Percentiles rank a stretch among this genome's conserved stretches.
phyloP scores from a whole-genome alignment of 257 asterid species.

The Primulina eburnea region DNA sequence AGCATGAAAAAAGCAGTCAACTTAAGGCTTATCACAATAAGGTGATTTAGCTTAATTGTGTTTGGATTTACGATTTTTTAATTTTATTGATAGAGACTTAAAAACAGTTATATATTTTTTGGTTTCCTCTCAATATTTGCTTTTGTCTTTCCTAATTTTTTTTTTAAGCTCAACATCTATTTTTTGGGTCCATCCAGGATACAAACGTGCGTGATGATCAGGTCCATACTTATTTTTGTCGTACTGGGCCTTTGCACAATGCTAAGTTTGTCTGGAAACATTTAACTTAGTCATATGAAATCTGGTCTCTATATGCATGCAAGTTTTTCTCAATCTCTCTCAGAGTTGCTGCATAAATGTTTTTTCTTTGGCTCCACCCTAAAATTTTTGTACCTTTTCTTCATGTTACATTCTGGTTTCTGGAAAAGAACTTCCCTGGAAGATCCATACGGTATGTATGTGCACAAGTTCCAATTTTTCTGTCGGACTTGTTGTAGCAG shows the following conservation, averaged over 20 bases:
- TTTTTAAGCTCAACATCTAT: no score
- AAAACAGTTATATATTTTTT: no score
- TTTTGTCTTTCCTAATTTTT: no score
- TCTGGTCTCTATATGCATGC: slow-evolving; percentile 22
- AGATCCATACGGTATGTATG: slow-evolving; percentile 17
- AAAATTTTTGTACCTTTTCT: not conserved
- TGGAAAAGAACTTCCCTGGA: slow-evolving; percentile 7
- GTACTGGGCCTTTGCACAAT: slow-evolving; percentile 23
- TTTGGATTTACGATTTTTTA: no score
- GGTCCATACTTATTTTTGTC: not conserved
- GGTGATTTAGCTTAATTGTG: no score
- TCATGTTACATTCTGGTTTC: not conserved
- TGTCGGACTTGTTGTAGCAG: not conserved
- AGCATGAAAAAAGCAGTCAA: no score
- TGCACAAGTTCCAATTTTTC: not conserved
- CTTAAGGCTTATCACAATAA: no score
- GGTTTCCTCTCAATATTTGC: no score
- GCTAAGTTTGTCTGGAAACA: slow-evolving; percentile 21
- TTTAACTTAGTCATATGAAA: slow-evolving; percentile 34
- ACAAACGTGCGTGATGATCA: not conserved
- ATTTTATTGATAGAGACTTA: no score
- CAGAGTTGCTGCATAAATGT: slow-evolving; percentile 13
- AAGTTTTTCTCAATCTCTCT: slow-evolving; percentile 12
- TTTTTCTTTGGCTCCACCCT: slow-evolving; percentile 1
- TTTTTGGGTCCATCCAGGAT: no score